Conservation (phyloP, 805 yeast genomes). For the Starmerella kuoi region DNA sequence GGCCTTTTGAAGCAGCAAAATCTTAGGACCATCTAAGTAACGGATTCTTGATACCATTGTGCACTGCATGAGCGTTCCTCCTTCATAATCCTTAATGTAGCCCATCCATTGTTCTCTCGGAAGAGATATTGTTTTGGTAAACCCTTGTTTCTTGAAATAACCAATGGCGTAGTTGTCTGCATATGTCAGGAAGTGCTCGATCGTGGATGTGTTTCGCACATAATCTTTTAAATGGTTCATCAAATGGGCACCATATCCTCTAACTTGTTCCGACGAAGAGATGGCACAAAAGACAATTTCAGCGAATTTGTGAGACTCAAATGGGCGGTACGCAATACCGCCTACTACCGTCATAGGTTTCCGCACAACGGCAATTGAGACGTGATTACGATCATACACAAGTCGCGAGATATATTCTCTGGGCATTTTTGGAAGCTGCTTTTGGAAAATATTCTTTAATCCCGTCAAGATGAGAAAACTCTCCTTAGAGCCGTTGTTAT, state of each 20-base stretch:
- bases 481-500: conserved; percentile 81
- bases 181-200: conserved; percentile 79
- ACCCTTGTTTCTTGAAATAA: conserved; percentile 95
- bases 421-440: conserved; percentile 98
- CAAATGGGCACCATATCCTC: conserved; percentile 97
- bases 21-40: conserved; percentile 79
- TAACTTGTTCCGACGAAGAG: conserved; percentile 90
- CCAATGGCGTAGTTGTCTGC: conserved; percentile 99
- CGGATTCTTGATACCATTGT: conserved; percentile 80
- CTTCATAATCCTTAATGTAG: conserved; percentile 95
- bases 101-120: conserved; percentile 93
- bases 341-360: conserved; percentile 94
- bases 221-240: conserved; percentile 97
- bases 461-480: conserved; percentile 89
- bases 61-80: conserved; percentile 97
- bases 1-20: conserved; percentile 76
- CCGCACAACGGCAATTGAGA: conserved; percentile 90
- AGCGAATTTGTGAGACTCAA: conserved; percentile 80
- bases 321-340: conserved; percentile 93
- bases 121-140: conserved; percentile 83
- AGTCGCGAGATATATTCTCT: conserved; percentile 88
- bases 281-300: conserved; percentile 98
- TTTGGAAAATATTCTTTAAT: conserved; percentile 87
- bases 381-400: conserved; percentile 86
- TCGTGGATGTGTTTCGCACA: conserved; percentile 74